Conservation (phyloP, 345 rosid species). For the Sisymbrium irio region DNA sequence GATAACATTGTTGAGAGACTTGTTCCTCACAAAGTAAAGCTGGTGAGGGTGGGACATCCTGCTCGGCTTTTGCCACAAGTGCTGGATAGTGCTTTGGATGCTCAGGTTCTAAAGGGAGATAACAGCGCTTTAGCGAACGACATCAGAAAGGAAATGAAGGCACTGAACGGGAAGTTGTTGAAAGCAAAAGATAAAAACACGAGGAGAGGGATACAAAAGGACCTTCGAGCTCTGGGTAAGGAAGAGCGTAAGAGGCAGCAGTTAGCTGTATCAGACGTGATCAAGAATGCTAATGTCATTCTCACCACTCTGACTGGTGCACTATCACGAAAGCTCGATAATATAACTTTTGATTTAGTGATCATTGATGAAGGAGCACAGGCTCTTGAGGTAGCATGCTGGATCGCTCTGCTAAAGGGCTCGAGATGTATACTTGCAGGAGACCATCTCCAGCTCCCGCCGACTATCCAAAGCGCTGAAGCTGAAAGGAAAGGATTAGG, state of each 20-base stretch:
- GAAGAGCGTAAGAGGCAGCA: conserved; percentile 98
- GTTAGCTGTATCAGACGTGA: conserved; percentile 86
- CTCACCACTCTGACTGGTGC: conserved; percentile 95
- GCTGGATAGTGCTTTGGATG: conserved; percentile 87
- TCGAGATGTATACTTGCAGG: conserved; percentile 93
- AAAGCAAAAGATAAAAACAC: conserved; percentile 76
- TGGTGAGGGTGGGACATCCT: conserved; percentile 96
- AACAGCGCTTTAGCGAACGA: conserved; percentile 88
- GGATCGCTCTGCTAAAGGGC: conserved; percentile 89
- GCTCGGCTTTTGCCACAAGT: conserved; percentile 95
- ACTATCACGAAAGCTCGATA: conserved; percentile 63
- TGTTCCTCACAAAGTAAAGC: conserved; percentile 79
- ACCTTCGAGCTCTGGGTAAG: conserved; percentile 74
- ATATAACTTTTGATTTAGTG: conserved; percentile 77
- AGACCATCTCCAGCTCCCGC: conserved; percentile 97
- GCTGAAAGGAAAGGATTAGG: conserved; percentile 96
- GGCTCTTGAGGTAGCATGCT: conserved; percentile 96
- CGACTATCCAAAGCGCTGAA: conserved; percentile 87
- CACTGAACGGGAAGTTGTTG: conserved; percentile 75
- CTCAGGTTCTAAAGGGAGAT: conserved; percentile 88
- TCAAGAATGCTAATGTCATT: conserved; percentile 77
- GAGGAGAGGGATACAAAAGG: conserved; percentile 86
- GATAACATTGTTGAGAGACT: conserved; percentile 98
- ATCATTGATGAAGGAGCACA: conserved; percentile 98
- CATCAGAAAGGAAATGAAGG: conserved; percentile 95